A percentile compares a stretch with the other conserved stretches of the same genome.
These are phyloP conservation scores for Simplicillium sp. DNA, from an alignment of 2,329 filamentous ascomycete species.

Conservation along the genomic window DNA sequence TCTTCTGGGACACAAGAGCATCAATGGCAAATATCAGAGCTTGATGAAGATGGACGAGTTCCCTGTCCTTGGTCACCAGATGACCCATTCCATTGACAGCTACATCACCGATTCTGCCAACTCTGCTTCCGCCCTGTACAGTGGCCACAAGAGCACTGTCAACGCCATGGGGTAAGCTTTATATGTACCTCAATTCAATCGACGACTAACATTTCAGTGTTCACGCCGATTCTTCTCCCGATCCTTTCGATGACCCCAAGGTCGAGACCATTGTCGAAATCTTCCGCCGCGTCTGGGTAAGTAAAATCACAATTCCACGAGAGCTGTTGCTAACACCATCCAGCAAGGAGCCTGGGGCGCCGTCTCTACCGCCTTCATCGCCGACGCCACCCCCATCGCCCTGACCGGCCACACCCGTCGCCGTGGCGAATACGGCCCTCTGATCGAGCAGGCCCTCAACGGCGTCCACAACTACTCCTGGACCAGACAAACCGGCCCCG, in stretches of 20 bases:
- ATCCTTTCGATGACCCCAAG: slow-evolving; percentile 74
- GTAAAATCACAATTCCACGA: slow-evolving; percentile 15
- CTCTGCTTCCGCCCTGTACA: slow-evolving; percentile 72
- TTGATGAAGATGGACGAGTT: slow-evolving; percentile 73
- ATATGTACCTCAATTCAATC: background rate
- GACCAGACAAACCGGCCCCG: slow-evolving; percentile 64
- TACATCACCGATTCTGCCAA: slow-evolving; percentile 87
- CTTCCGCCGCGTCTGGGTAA: slow-evolving; percentile 58
- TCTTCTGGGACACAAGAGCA: slow-evolving; percentile 68
- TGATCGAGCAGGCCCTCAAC: slow-evolving; percentile 69
- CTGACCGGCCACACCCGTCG: slow-evolving; percentile 63
- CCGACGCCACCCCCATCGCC: slow-evolving; percentile 75
- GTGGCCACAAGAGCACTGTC: slow-evolving; percentile 74
- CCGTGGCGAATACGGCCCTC: slow-evolving; percentile 57
- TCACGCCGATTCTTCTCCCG: slow-evolving; percentile 66
- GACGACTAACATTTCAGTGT: slow-evolving; percentile 29
- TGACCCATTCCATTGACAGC: slow-evolving; percentile 77
- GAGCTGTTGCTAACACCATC: slow-evolving; percentile 6
- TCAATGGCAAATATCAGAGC: slow-evolving; percentile 78
- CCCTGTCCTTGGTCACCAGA: slow-evolving; percentile 78
- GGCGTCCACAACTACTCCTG: slow-evolving; percentile 74
- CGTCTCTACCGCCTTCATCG: slow-evolving; percentile 72
- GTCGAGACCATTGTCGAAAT: slow-evolving; percentile 76
- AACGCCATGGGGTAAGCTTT: slow-evolving; percentile 61
- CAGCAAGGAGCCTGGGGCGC: slow-evolving; percentile 49